Evolutionary conservation across 352 stramenopile species (phyloP).

Genomic region (Lagenidium sp.): DNA sequence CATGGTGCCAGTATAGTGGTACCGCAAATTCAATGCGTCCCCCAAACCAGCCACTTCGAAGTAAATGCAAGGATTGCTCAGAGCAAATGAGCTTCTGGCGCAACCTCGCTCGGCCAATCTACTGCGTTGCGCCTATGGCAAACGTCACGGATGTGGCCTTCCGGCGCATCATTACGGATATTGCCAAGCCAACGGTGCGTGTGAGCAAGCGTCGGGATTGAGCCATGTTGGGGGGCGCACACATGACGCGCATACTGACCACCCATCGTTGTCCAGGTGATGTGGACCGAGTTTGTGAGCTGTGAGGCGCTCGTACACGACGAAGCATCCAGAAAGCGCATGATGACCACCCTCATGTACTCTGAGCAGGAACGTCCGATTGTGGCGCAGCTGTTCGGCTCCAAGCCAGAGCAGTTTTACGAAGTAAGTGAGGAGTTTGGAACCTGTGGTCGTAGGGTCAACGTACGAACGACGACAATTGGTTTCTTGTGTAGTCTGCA

Average conservation of each 20-base stretch:
- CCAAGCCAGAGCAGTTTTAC: conserved; percentile 81
- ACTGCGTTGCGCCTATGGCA: conserved; percentile 78
- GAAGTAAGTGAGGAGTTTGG: conserved; percentile 25
- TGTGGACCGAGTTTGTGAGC: conserved; percentile 82
- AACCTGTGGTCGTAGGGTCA: no score
- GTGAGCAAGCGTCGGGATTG: not conserved
- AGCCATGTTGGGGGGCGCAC: not conserved
- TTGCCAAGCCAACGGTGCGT: conserved; percentile 62
- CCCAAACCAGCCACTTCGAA: no score
- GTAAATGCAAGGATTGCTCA: no score
- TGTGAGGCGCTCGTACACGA: conserved; percentile 74
- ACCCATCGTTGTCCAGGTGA: not conserved
- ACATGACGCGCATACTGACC: conserved; percentile 27
- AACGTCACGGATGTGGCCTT: conserved; percentile 78
- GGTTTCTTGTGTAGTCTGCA: conserved; percentile 28
- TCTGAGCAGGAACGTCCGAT: conserved; percentile 60
- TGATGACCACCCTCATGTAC: conserved; percentile 76
- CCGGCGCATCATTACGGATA: conserved; percentile 57
- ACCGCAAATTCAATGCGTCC: no score
- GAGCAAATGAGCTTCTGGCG: conserved; percentile 71
- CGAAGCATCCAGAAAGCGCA: conserved; percentile 40
- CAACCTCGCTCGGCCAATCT: conserved; percentile 49
- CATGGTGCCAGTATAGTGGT: no score
- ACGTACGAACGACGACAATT: not conserved
- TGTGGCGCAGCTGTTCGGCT: conserved; percentile 78